phyloP scores from a whole-genome alignment of 1,284 basidiomycete species.

The Ustilago tritici region DNA sequence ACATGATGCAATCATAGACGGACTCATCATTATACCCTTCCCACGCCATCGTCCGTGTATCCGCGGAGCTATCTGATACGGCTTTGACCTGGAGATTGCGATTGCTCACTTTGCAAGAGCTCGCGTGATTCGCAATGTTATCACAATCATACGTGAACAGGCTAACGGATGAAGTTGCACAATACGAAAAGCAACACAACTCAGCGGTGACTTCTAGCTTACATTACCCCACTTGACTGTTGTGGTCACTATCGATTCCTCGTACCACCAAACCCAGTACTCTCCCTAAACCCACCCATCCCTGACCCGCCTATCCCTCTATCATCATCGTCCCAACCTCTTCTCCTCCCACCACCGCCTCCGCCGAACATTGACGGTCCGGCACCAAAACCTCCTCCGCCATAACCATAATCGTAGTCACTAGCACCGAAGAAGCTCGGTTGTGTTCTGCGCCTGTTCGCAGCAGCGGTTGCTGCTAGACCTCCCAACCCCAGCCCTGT shows the following conservation, averaged over 20 bases:
- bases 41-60: not conserved
- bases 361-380: not conserved
- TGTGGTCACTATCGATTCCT: constrained; percentile 31
- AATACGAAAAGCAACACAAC: not conserved
- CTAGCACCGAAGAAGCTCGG: not conserved
- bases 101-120: no score
- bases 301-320: constrained; percentile 9
- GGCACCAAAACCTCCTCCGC: not conserved
- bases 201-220: not conserved
- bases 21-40: not conserved
- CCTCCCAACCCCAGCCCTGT: constrained; percentile 53
- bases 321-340: constrained; percentile 26
- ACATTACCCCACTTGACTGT: not conserved
- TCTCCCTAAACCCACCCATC: constrained; percentile 18
- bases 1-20: not conserved
- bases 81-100: no score
- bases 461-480: constrained; percentile 35
- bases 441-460: constrained; percentile 11
- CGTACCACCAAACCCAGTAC: constrained; percentile 57
- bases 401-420: constrained; percentile 17
- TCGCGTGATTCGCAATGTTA: no score
- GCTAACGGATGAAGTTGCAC: no score
- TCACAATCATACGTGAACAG: not conserved
- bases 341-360: constrained; percentile 6
- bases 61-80: no score